These are phyloP conservation scores for Mycena kentingensis DNA, from an alignment of 768 basidiomycete genomes.

Conservation along the genomic window DNA sequence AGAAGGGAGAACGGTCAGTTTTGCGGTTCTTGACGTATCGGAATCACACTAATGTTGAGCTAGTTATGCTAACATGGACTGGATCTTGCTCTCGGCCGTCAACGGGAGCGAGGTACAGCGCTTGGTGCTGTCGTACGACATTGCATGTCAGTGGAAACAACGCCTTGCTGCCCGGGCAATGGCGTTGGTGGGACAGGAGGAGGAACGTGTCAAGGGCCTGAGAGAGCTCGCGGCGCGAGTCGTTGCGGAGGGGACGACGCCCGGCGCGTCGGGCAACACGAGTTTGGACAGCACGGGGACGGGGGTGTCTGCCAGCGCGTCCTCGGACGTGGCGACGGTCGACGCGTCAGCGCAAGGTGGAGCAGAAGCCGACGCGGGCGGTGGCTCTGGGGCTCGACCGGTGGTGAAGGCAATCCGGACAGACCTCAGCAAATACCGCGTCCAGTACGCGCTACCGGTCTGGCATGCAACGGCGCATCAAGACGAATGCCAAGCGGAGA, in stretches of 20 bases:
- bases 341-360: no score
- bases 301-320: no score
- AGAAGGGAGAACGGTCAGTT: slow-evolving; percentile 28
- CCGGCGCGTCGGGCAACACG: no score
- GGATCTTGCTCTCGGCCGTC: slow-evolving; percentile 21
- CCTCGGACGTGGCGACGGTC: no score
- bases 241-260: slow-evolving; percentile 30
- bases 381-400: background rate
- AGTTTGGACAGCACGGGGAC: no score
- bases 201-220: background rate
- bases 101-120: background rate
- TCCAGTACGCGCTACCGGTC: slow-evolving; percentile 21
- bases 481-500: slow-evolving; percentile 7
- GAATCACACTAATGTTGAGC: background rate
- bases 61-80: slow-evolving; percentile 29
- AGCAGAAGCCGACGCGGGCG: no score
- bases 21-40: background rate
- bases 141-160: slow-evolving; percentile 27
- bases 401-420: slow-evolving; percentile 21
- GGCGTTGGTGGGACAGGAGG: slow-evolving; percentile 2
- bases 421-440: slow-evolving; percentile 19
- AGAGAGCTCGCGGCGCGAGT: slow-evolving; percentile 8
- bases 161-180: slow-evolving; percentile 4
- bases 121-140: slow-evolving; percentile 26
- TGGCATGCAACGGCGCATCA: slow-evolving; percentile 25